Base-by-base conservation (phyloP, 2,329 filamentous ascomycete species). In the Alternaria sp. region DNA sequence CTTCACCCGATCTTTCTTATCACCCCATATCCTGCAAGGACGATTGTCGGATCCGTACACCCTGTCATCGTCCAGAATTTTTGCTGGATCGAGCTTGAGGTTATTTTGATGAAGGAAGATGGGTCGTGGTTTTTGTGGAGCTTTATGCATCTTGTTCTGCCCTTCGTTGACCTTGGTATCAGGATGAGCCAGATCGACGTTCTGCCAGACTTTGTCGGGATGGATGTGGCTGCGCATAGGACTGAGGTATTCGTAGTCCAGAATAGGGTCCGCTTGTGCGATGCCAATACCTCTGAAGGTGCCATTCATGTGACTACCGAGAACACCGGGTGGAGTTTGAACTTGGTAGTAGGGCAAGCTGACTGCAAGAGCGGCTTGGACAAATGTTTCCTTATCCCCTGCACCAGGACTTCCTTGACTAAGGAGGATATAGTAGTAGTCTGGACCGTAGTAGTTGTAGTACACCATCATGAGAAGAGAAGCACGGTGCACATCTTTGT, bases 371-470 rank as follows among this genome's bases (percentile, higher is more conserved):
- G 82, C 82, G 0, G 81, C 82, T 51, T 79, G 79, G 9, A 81
- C 62, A 57, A 84, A 84, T 0, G 82, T 85, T 61, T 85, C 82
- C 67, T 83, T 84, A 71, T 84, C 82, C 24, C 82, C 82, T 59
- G 82, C 74, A 24, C 81, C 81, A 9, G 72, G 70, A 1, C 76
- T 76, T 34, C 78, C 78, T 69, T 84, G 83, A 24, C 77, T 81
- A 28, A 83, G 72, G 4, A 86, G 69, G 0, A 80, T 79, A 65
- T 85, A 87, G 73, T 83, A 87, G 68, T 81, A 79, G 16, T 76
- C 70, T 1, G 84, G 83, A 0, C 85, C 85, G 71, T 84, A 83
- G 70, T 82, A 82, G 75, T 86, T 87, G 77, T 87, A 87, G 71
- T 86, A 87, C 0, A 81, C 76, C 24, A 81, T 79, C 22, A 87